Conservation (phyloP, 1,284 basidiomycete genomes). For the Microstroma glucosiphilum region DNA sequence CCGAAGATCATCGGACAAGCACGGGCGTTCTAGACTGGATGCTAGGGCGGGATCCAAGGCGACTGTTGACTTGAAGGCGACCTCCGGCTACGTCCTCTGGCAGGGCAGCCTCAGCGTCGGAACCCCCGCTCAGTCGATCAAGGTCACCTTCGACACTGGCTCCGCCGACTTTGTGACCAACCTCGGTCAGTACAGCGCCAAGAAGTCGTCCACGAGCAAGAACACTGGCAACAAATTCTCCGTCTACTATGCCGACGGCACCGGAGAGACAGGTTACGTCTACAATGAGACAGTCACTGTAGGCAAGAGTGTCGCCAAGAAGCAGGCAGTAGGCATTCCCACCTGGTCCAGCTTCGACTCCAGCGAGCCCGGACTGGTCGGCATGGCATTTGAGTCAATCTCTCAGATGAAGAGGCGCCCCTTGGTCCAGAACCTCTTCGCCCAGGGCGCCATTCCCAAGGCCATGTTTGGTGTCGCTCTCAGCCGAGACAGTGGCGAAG, state of each 20-base stretch:
- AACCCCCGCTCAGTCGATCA: conserved; percentile 32
- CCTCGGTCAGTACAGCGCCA: conserved; percentile 30
- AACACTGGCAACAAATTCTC: conserved; percentile 51
- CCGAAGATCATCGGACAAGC: background rate
- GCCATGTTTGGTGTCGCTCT: conserved; percentile 3
- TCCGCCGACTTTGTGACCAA: conserved; percentile 44
- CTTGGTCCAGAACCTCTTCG: background rate
- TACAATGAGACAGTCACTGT: conserved; percentile 57
- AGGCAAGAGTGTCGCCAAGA: conserved; percentile 45
- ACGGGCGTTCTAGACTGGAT: too few species aligned
- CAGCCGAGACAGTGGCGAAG: background rate
- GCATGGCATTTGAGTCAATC: conserved; percentile 3
- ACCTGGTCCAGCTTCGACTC: conserved; percentile 10
- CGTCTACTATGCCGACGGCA: conserved; percentile 60
- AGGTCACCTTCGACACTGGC: conserved; percentile 47
- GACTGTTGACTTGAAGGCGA: conserved; percentile 29
- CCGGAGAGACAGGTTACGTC: conserved; percentile 56
- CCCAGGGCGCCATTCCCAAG: background rate
- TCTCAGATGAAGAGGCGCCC: background rate
- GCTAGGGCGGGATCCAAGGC: conserved; percentile 18
- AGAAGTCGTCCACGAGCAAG: conserved; percentile 23
- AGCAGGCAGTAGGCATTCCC: conserved; percentile 50
- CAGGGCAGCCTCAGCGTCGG: conserved; percentile 35
- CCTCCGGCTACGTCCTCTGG: conserved; percentile 32
- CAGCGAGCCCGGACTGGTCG: background rate